Evolutionary conservation across 2,329 filamentous ascomycete genomes (phyloP).

Genomic region (Ophiocordyceps camponoti-saundersi): DNA sequence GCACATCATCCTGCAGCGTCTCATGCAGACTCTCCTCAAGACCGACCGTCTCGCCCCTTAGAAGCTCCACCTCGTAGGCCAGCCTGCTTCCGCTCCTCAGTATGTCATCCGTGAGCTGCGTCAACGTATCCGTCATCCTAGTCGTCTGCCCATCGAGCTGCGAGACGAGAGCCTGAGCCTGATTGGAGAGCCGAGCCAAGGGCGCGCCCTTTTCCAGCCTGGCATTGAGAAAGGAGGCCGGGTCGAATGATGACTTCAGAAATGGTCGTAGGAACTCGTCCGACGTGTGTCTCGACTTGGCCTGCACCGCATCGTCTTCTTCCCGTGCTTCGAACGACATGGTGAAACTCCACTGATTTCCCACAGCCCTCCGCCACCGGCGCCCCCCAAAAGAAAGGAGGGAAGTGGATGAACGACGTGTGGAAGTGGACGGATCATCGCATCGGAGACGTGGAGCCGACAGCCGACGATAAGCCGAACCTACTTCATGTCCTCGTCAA

Average conservation of each 20-base stretch:
- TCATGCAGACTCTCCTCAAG: constrained; percentile 65
- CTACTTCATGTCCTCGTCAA: neutral
- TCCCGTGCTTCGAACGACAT: neutral
- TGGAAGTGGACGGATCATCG: neutral
- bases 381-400: too few relatives aligned
- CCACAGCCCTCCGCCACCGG: neutral
- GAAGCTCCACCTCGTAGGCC: constrained; percentile 84
- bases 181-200: constrained; percentile 60
- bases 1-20: constrained; percentile 52
- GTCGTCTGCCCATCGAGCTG: constrained; percentile 81
- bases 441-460: neutral
- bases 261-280: constrained; percentile 64
- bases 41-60: constrained; percentile 75
- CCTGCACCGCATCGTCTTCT: constrained; percentile 18
- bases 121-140: constrained; percentile 63
- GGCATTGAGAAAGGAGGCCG: constrained; percentile 71
- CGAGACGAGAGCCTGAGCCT: constrained; percentile 70
- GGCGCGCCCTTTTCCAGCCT: constrained; percentile 41
- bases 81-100: constrained; percentile 72
- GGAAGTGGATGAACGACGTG: too few relatives aligned
- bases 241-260: constrained; percentile 59
- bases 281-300: constrained; percentile 45
- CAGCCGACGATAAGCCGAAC: constrained; percentile 18
- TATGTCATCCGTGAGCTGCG: constrained; percentile 87
- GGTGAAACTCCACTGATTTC: neutral